Base-by-base conservation (phyloP, 768 basidiomycete species). In the Phaffia tasmanica region DNA sequence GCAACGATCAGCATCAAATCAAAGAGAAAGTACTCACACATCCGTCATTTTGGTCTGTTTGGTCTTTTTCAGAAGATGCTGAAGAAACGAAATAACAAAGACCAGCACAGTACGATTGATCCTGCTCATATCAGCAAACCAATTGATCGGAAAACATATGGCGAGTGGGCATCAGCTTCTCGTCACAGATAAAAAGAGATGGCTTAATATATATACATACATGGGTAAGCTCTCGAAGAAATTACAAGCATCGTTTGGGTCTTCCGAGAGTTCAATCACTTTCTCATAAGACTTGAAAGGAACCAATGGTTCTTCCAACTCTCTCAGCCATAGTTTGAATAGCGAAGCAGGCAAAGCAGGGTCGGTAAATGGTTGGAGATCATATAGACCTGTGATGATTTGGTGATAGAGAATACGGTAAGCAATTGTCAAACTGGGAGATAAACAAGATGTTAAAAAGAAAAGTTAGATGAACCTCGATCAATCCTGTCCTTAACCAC, bases 301-400 rank as follows among this genome's bases (percentile, higher is more conserved):
- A 18, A 97, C 83, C 54, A 95, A 81, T n/a, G 93, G 93, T 69
- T 92, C 88, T 71, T 86, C 83, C 27, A 97, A 82, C 75, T 97
- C 93, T 55, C 93, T 83, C 23, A 95, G 79, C 91, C 91, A 97
- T 8, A 93, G 81, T 78, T 97, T 95, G 77, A 94, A 81, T 50
- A 94, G 79, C 2, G 89, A 90, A 9, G 90, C 88, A 2, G 89
- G 84, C 57, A 93, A 86, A 72, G 92, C 86, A 0, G 92, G 89
- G 73, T 95, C 92, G 69, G 91, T 88, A 54, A 94, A 84, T 46
- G 86, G 77, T 11, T 70, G 71, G 72, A 76, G 66, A 15, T 70
- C 56, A 30, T 64, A 71, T 42, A 85, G 69, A 23, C 57, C n/a
- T 21, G 55, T 55, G 62, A 18, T 23, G 61, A 18, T 14, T 42